Conservation (phyloP, 768 basidiomycete species). For the Kwoniella sp. region DNA sequence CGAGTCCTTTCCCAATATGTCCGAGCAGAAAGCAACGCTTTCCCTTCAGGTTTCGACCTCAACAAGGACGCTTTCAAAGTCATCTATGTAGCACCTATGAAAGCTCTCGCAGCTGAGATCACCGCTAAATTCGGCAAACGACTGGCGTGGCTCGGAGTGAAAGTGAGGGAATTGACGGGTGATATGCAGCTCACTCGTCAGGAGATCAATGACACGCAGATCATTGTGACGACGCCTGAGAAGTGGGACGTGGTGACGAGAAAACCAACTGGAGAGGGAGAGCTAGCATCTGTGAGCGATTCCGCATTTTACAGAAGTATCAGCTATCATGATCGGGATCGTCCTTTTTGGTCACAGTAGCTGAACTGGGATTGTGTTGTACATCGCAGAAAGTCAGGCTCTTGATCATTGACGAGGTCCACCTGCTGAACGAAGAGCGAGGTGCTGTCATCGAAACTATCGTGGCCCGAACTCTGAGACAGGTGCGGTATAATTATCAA, state of each 20-base stretch:
- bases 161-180: conserved; percentile 89
- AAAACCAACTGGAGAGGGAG: conserved; percentile 94
- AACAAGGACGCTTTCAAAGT: conserved; percentile 81
- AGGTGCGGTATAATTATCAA: conserved; percentile 59
- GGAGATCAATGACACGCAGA: conserved; percentile 91
- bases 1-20: conserved; percentile 79
- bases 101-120: conserved; percentile 93
- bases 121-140: conserved; percentile 89
- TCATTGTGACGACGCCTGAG: conserved; percentile 98
- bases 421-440: conserved; percentile 93
- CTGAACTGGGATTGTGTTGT: background rate
- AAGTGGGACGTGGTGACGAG: conserved; percentile 99
- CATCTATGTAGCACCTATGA: conserved; percentile 99
- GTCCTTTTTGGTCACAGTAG: background rate
- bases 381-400: conserved; percentile 75
- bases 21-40: conserved; percentile 17
- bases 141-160: conserved; percentile 80
- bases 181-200: conserved; percentile 96
- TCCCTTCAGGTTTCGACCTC: conserved; percentile 60
- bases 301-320: background rate
- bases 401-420: conserved; percentile 96
- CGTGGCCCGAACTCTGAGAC: conserved; percentile 89
- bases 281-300: conserved; percentile 78
- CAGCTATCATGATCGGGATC: conserved; percentile 23
- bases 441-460: conserved; percentile 98